phyloP scores from a whole-genome alignment of 2,329 filamentous ascomycete genomes.

The Nothomitra cinnamomea region DNA sequence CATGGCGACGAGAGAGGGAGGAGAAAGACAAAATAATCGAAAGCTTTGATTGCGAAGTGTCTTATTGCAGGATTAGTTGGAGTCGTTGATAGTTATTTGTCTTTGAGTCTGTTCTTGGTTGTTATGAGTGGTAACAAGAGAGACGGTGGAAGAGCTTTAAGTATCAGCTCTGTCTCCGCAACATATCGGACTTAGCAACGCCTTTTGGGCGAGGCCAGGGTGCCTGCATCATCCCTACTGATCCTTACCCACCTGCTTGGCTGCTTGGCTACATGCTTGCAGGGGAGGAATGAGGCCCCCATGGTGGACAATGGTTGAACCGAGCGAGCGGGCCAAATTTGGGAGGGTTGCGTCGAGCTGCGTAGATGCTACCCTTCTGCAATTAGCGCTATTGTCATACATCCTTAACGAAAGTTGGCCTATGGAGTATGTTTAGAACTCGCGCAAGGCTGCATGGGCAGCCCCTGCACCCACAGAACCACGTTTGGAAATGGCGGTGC shows the following conservation, averaged over 20 bases:
- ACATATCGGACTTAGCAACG: neutral
- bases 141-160: constrained; percentile 2
- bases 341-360: neutral
- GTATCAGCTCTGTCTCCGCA: constrained; percentile 2
- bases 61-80: neutral
- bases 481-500: constrained; percentile 3
- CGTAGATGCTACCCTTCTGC: neutral
- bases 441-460: constrained; percentile 2
- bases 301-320: neutral
- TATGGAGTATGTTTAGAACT: constrained; percentile 1
- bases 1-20: neutral
- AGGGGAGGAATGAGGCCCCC: neutral
- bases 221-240: neutral
- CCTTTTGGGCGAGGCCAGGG: neutral
- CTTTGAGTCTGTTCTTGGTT: neutral
- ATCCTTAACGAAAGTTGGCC: neutral
- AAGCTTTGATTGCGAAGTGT: neutral
- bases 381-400: constrained; percentile 3
- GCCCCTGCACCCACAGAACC: neutral
- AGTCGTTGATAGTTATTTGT: neutral
- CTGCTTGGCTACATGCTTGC: neutral
- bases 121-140: neutral
- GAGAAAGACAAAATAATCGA: neutral
- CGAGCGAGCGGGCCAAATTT: neutral
- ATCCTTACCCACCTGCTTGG: neutral